Percentiles rank a stretch among this genome's conserved stretches.
These are phyloP conservation scores for Breynia disticha DNA, from an alignment of 441 rosid genomes.

Conservation along the genomic window DNA sequence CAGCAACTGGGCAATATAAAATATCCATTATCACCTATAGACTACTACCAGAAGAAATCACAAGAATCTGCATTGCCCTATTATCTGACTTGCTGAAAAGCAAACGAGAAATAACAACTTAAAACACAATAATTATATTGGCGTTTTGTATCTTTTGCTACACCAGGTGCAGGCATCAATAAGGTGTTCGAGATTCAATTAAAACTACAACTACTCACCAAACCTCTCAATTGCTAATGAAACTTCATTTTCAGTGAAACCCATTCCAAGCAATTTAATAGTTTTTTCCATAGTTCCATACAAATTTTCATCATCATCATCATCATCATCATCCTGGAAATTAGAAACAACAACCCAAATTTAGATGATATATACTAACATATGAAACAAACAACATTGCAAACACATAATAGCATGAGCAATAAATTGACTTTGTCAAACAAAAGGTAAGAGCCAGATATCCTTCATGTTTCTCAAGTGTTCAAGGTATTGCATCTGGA, in stretches of 20 bases:
- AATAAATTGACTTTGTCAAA: not conserved
- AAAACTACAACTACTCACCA: conserved; percentile 37
- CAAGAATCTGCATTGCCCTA: no score
- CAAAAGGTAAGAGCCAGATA: not conserved
- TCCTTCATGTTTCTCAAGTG: no score
- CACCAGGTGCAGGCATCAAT: no score
- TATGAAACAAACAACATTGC: not conserved
- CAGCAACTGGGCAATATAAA: no score
- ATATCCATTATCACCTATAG: no score
- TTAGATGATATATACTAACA: not conserved
- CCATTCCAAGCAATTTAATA: conserved; percentile 76
- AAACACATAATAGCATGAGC: not conserved
- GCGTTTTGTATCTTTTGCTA: no score
- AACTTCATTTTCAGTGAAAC: conserved; percentile 79
- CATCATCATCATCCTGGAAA: conserved; percentile 52
- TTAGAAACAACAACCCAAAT: conserved; percentile 14
- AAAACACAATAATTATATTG: no score
- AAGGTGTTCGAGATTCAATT: not conserved
- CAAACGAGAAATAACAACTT: no score
- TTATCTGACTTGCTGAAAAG: no score
- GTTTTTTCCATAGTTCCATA: conserved; percentile 85
- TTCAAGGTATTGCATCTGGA: no score
- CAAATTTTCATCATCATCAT: conserved; percentile 47
- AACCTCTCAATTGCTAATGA: conserved; percentile 77
- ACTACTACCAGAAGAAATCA: no score